These are phyloP conservation scores for Exophiala alcalophila DNA, from an alignment of 2,329 filamentous ascomycete species.

Conservation along the genomic window DNA sequence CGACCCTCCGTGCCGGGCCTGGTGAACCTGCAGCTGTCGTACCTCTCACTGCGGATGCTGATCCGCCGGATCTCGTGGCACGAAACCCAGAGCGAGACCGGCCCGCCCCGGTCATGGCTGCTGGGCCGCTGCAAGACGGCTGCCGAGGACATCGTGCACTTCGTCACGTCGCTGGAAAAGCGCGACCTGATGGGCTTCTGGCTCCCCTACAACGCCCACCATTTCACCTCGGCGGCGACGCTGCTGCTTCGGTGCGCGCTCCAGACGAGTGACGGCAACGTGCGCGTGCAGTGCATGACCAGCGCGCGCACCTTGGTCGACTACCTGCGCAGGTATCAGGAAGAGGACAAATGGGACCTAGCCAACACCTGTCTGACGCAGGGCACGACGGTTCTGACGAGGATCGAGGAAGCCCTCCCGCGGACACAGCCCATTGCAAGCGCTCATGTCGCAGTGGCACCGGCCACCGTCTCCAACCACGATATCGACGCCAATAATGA, in stretches of 20 bases:
- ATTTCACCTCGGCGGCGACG: slow-evolving; percentile 29
- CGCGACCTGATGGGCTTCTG: slow-evolving; percentile 24
- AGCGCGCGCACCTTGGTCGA: slow-evolving; percentile 49
- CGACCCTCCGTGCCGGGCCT: slow-evolving; percentile 40
- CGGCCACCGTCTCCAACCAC: slow-evolving; percentile 35
- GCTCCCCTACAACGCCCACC: slow-evolving; percentile 28
- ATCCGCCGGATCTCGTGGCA: slow-evolving; percentile 47
- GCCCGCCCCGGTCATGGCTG: slow-evolving; percentile 26
- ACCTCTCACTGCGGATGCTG: slow-evolving; percentile 48
- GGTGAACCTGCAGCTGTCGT: slow-evolving; percentile 45
- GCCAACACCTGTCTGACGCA: slow-evolving; percentile 54
- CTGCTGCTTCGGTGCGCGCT: slow-evolving; percentile 27
- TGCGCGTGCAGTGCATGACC: slow-evolving; percentile 45
- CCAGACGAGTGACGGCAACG: slow-evolving; percentile 42
- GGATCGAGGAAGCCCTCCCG: slow-evolving; percentile 24
- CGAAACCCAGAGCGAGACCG: slow-evolving; percentile 33
- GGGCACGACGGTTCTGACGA: slow-evolving; percentile 43
- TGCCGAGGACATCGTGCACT: slow-evolving; percentile 23
- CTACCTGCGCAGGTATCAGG: slow-evolving; percentile 47
- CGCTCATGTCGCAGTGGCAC: slow-evolving; percentile 60
- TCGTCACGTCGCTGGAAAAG: slow-evolving; percentile 43
- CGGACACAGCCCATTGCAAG: slow-evolving; percentile 45
- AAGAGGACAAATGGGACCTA: slow-evolving; percentile 55
- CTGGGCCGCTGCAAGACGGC: slow-evolving; percentile 19
- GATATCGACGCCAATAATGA: background rate